Conservation (phyloP, 2,329 filamentous ascomycete genomes). For the Xylaria sp. region DNA sequence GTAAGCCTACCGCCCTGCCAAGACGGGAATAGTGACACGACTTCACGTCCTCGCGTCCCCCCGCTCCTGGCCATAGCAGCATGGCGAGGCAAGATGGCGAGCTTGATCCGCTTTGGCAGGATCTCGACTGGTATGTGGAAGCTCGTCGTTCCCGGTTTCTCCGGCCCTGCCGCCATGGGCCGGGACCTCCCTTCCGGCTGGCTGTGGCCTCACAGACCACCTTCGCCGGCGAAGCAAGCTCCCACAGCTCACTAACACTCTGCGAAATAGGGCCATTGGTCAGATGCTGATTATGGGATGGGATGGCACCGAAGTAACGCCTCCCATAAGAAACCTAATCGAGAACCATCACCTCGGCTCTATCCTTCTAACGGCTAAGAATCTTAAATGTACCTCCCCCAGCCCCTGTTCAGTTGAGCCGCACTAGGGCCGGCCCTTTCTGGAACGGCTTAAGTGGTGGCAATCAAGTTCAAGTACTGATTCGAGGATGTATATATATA, state of each 20-base stretch:
- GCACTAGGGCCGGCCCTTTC: constrained; percentile 19
- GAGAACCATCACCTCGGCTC: constrained; percentile 88
- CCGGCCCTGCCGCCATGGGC: neutral
- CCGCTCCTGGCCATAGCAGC: constrained; percentile 33
- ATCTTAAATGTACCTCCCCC: constrained; percentile 74
- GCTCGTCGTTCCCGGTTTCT: neutral
- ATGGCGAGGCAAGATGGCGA: constrained; percentile 59
- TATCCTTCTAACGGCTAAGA: constrained; percentile 85
- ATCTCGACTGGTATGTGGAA: constrained; percentile 75
- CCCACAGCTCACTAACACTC: constrained; percentile 47
- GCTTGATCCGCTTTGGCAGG: constrained; percentile 75
- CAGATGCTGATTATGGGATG: constrained; percentile 87
- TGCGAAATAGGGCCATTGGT: constrained; percentile 69
- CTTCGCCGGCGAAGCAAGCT: constrained; percentile 34
- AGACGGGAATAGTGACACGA: constrained; percentile 34
- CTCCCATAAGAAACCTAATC: constrained; percentile 83
- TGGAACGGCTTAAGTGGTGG: constrained; percentile 32
- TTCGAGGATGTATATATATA: constrained; percentile 54
- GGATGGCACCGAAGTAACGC: constrained; percentile 84
- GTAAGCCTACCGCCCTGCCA: constrained; percentile 27
- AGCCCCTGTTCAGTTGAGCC: constrained; percentile 26
- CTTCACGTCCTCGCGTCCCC: constrained; percentile 42
- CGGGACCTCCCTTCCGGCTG: neutral
- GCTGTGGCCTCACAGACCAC: constrained; percentile 24
- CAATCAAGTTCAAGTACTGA: constrained; percentile 47